Evolutionary conservation across 305 asterid species (phyloP).

Genomic region (Fraxinus xanthoxyloides): DNA sequence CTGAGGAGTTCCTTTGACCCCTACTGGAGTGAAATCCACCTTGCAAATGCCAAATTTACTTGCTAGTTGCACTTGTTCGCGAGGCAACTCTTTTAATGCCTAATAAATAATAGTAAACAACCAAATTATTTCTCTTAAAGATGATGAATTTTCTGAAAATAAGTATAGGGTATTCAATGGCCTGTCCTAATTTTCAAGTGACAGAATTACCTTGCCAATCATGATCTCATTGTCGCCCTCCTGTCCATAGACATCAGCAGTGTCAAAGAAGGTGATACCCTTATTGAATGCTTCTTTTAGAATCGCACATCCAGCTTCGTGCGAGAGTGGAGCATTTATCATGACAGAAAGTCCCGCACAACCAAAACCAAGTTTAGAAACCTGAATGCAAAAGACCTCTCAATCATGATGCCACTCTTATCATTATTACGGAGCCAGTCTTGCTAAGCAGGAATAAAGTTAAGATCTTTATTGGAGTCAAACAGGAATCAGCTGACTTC

Average conservation of each 20-base stretch:
- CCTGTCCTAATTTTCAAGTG: background rate
- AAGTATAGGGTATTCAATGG: background rate
- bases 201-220: slow-evolving; percentile 47
- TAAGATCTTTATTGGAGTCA: background rate
- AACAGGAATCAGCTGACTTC: background rate
- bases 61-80: slow-evolving; percentile 43
- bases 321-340: slow-evolving; percentile 46
- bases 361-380: slow-evolving; percentile 52
- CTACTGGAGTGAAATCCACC: slow-evolving; percentile 2
- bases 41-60: slow-evolving; percentile 46
- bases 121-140: background rate
- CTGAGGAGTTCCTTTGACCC: slow-evolving; percentile 41
- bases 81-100: slow-evolving; percentile 50
- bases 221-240: slow-evolving; percentile 40
- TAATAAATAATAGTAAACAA: background rate
- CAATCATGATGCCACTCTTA: background rate
- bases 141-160: background rate
- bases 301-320: slow-evolving; percentile 39
- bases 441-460: background rate
- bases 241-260: slow-evolving; percentile 44
- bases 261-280: slow-evolving; percentile 56
- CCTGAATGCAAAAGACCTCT: slow-evolving; percentile 22
- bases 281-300: slow-evolving; percentile 39
- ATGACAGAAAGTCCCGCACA: slow-evolving; percentile 51
- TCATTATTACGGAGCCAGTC: background rate